Evolutionary conservation across 2,329 filamentous ascomycete species (phyloP).

Genomic region (Orbilia quercus): DNA sequence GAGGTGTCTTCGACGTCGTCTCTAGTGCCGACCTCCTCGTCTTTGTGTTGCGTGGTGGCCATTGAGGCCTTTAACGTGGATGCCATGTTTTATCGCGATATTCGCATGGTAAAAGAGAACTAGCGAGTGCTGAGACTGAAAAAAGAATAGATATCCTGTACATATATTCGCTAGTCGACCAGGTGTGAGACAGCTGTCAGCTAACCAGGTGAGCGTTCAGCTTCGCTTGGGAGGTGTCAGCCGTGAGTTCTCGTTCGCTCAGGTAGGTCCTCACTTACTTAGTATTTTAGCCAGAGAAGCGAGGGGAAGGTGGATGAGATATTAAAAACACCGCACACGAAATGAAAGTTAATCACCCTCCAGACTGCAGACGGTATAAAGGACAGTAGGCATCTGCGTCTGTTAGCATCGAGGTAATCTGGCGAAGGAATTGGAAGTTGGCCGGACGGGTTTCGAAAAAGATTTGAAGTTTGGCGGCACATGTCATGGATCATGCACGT

Average conservation of each 20-base stretch:
- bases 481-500: constrained; percentile 13
- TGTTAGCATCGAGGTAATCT: too few species aligned
- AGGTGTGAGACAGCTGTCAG: background rate
- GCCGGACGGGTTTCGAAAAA: constrained; percentile 17
- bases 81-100: constrained; percentile 10
- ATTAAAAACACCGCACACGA: background rate
- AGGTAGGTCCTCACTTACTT: too few species aligned
- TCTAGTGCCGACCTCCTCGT: constrained; percentile 10
- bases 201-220: background rate
- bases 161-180: background rate
- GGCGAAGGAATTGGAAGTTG: constrained; percentile 20
- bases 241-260: background rate
- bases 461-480: constrained; percentile 20
- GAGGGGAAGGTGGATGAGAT: background rate
- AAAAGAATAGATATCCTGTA: too few species aligned
- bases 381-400: too few species aligned
- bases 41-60: constrained; percentile 24
- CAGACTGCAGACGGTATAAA: too few species aligned
- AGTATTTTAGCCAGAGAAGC: too few species aligned
- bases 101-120: constrained; percentile 13
- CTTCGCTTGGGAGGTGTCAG: constrained; percentile 3
- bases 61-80: constrained; percentile 16
- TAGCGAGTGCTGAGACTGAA: too few species aligned
- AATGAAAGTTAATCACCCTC: too few species aligned
- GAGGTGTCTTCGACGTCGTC: constrained; percentile 1